These are phyloP conservation scores for Geranomyces variabilis DNA, from an alignment of 192 early-diverging fungal species.

Conservation along the genomic window DNA sequence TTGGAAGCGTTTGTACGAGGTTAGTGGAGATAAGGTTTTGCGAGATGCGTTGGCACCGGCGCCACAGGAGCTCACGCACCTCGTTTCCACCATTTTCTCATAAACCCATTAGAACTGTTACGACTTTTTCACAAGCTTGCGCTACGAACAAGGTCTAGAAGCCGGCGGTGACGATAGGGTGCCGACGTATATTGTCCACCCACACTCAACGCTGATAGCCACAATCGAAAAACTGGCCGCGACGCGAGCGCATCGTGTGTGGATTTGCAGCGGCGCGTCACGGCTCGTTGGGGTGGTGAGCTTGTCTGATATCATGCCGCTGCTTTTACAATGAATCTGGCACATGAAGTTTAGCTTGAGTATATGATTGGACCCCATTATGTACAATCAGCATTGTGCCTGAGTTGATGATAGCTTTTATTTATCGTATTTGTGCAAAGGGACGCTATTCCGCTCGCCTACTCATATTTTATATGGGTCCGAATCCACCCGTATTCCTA, in stretches of 20 bases:
- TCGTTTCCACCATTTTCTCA: too few relatives aligned
- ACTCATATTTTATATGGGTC: too few relatives aligned
- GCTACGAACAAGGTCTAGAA: slow-evolving; percentile 32
- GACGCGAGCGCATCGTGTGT: slow-evolving; percentile 51
- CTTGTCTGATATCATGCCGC: slow-evolving; percentile 48
- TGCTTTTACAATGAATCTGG: slow-evolving; percentile 26
- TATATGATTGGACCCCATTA: too few relatives aligned
- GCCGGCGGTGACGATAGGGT: slow-evolving; percentile 34
- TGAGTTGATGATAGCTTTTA: too few relatives aligned
- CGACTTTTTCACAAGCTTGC: slow-evolving; percentile 48
- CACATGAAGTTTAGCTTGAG: too few relatives aligned
- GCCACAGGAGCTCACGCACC: too few relatives aligned
- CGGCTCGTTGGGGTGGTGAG: slow-evolving; percentile 48
- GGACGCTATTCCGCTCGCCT: too few relatives aligned
- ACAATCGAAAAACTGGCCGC: slow-evolving; percentile 62
- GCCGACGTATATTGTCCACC: slow-evolving; percentile 50
- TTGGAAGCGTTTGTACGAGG: slow-evolving; percentile 46
- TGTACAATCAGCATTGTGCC: too few relatives aligned
- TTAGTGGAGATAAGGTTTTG: too few relatives aligned
- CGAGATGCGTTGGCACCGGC: too few relatives aligned
- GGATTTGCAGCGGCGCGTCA: slow-evolving; percentile 29
- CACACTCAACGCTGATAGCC: slow-evolving; percentile 44
- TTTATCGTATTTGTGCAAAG: too few relatives aligned
- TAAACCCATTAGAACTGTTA: slow-evolving; percentile 21
- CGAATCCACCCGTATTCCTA: too few relatives aligned